Evolutionary conservation across 495 filamentous ascomycete genomes (phyloP).

Genomic region (Penicillium samsonianum): DNA sequence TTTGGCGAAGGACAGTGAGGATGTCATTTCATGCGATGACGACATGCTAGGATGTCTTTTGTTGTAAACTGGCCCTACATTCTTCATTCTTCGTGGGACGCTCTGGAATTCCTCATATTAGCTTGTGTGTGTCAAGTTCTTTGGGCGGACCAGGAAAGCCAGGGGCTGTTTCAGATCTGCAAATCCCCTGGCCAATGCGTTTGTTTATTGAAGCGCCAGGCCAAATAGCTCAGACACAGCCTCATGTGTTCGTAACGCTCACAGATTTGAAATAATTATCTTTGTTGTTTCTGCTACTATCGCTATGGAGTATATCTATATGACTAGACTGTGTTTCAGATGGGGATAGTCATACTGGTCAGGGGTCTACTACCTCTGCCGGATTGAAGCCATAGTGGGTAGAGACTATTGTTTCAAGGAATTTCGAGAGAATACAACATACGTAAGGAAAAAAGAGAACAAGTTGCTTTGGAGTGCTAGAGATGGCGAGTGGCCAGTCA

Average conservation of each 20-base stretch:
- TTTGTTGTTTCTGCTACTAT: background rate
- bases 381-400: background rate
- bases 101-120: background rate
- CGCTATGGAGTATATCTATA: background rate
- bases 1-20: background rate
- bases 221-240: conserved; percentile 10
- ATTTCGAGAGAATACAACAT: background rate
- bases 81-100: background rate
- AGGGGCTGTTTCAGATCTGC: conserved; percentile 12
- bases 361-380: background rate
- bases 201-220: conserved; percentile 8
- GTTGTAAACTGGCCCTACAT: background rate
- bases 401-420: conserved; percentile 6
- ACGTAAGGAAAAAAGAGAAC: too few species aligned
- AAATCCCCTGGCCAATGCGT: conserved; percentile 10
- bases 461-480: background rate
- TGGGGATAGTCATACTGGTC: background rate
- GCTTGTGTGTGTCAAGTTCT: background rate
- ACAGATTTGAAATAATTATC: background rate
- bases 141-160: background rate
- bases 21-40: background rate
- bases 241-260: background rate
- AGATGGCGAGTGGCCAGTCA: background rate
- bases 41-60: background rate
- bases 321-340: background rate